These are phyloP conservation scores for Aspergillus affinis DNA, from an alignment of 495 filamentous ascomycete genomes.

Conservation along the genomic window DNA sequence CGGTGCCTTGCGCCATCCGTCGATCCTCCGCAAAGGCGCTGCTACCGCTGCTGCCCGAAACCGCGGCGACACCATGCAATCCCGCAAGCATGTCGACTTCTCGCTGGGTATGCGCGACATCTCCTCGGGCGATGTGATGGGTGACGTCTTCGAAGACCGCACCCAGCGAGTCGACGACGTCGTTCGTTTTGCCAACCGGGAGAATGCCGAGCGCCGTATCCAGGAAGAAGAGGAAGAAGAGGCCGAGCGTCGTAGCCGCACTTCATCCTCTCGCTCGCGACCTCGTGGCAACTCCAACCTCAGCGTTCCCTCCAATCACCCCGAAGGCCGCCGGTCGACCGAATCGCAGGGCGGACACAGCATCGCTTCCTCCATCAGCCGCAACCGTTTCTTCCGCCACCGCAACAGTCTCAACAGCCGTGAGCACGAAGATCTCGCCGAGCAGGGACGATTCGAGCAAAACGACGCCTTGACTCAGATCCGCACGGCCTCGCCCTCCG, in stretches of 20 bases:
- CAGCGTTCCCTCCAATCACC: constrained; percentile 20
- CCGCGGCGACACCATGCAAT: constrained; percentile 55
- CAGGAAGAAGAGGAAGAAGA: constrained; percentile 46
- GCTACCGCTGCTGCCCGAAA: constrained; percentile 43
- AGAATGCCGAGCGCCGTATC: constrained; percentile 44
- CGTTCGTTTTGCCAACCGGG: constrained; percentile 41
- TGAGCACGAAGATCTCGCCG: constrained; percentile 32
- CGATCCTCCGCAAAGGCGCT: constrained; percentile 55
- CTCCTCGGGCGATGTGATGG: constrained; percentile 59
- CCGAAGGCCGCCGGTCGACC: constrained; percentile 30
- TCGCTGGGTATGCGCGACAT: constrained; percentile 67
- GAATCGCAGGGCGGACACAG: constrained; percentile 37
- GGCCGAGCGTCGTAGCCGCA: constrained; percentile 30
- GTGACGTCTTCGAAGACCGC: constrained; percentile 66
- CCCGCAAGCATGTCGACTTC: constrained; percentile 71
- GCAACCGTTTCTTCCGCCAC: constrained; percentile 42
- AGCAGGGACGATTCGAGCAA: constrained; percentile 30
- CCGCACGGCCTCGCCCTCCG: constrained; percentile 9
- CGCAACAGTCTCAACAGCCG: constrained; percentile 28
- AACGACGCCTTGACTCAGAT: constrained; percentile 3
- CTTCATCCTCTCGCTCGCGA: constrained; percentile 26
- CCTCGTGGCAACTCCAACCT: constrained; percentile 26
- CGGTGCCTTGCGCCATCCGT: constrained; percentile 39
- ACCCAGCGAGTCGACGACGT: constrained; percentile 36
- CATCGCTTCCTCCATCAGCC: constrained; percentile 26